Base-by-base conservation (phyloP, 805 yeast genomes). In the Saccharomycopsis javanensis region DNA sequence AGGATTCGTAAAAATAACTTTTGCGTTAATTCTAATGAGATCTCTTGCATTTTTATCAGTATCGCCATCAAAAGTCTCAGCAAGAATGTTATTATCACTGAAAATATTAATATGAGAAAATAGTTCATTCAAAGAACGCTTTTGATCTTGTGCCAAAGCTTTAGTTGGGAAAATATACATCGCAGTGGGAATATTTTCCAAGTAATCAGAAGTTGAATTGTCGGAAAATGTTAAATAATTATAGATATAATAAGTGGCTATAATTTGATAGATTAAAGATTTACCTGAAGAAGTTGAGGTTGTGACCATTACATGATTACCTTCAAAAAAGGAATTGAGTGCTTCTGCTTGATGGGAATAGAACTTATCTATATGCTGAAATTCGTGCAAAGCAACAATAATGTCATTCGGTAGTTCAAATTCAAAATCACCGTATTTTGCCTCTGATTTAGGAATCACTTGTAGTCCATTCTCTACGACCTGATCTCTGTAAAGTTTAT, bases 261-360 rank as follows among this genome's bases (percentile, higher is more conserved):
- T 96, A 1, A 90, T 70, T 68, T 94, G 99, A 65, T 91, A 94
- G 30, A 94, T 87, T 60, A 94, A 73, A 0, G 98, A 91, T 65
- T 94, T 94, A 52, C 99, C 99, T 0, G 97, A 90, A 0, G 97
- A 89, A 0, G 99, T 94, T 0, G 97, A 82, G 0, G 99, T 94
- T n/a, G 96, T 84, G 2, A 91, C 83, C 48, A 94, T 87, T 4
- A 90, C 89, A 69, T 91, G 83, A 52, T 79, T 73, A 0, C 82
- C 81, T 0, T 70, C 63, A 52, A 79, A 68, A 23, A 86, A 69
- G 0, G 83, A 77, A 56, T 83, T 77, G 1, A 91, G 68, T 0
- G 97, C 97, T 54, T 79, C 78, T 1, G 86, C 81, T 67, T 94
- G 99, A 70, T 94, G 99, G 0, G 80, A 67, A 67, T 89, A 94